Conservation (phyloP, 345 rosid species). For the Murraya koenigii region DNA sequence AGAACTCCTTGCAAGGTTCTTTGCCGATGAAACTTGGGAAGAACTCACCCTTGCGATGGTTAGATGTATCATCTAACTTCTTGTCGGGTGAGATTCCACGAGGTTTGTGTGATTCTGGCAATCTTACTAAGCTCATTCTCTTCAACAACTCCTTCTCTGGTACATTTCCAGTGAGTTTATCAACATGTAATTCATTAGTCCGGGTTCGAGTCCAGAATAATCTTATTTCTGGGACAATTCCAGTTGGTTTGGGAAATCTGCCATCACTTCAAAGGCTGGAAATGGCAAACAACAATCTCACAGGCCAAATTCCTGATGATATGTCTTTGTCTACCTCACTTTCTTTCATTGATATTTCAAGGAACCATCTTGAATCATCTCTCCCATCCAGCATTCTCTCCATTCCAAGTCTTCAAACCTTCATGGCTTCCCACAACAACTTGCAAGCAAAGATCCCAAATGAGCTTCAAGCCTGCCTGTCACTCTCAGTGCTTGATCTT, state of each 20-base stretch:
- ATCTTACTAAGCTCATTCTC: slow-evolving; percentile 79
- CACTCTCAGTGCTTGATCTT: slow-evolving; percentile 72
- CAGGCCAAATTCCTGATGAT: slow-evolving; percentile 73
- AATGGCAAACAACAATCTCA: slow-evolving; percentile 71
- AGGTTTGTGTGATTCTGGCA: slow-evolving; percentile 54
- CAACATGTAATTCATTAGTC: slow-evolving; percentile 58
- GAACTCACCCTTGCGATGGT: slow-evolving; percentile 58
- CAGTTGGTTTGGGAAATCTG: slow-evolving; percentile 61
- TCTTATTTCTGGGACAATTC: slow-evolving; percentile 62
- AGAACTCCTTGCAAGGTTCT: slow-evolving; percentile 57
- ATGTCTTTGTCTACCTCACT: slow-evolving; percentile 59
- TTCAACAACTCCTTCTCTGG: slow-evolving; percentile 76
- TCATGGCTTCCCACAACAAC: slow-evolving; percentile 72
- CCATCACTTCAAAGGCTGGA: slow-evolving; percentile 79
- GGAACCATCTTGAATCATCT: slow-evolving; percentile 57
- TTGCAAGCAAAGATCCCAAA: slow-evolving; percentile 62
- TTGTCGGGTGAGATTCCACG: slow-evolving; percentile 65
- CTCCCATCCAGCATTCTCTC: slow-evolving; percentile 73
- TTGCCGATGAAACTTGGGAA: slow-evolving; percentile 60
- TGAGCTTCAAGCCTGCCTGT: slow-evolving; percentile 76
- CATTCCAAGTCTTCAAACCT: slow-evolving; percentile 62
- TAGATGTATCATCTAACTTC: slow-evolving; percentile 71
- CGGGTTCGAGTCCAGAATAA: slow-evolving; percentile 78
- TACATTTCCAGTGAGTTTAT: slow-evolving; percentile 47
- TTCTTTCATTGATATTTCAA: slow-evolving; percentile 78